A percentile compares a stretch with the other conserved stretches of the same genome.
Conservation (phyloP, 2,329 filamentous ascomycete species). For the Fusarium mangiferae region DNA sequence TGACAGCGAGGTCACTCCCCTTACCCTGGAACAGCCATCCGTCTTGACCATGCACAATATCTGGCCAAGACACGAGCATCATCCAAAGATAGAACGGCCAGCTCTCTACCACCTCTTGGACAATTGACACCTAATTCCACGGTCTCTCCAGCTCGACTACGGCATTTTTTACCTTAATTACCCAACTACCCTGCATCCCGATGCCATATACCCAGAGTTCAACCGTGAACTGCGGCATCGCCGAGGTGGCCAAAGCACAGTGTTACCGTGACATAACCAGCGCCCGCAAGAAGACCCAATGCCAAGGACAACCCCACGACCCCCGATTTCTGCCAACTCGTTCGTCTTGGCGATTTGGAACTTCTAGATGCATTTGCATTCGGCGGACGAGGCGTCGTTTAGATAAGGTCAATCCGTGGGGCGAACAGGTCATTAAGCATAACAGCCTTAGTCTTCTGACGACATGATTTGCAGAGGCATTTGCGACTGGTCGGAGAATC, state of each 20-base stretch:
- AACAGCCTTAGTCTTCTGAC: background rate
- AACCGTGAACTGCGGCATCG: background rate
- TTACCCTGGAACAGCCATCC: background rate
- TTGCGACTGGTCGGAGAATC: background rate
- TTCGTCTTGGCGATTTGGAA: background rate
- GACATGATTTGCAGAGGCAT: background rate
- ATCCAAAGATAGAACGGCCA: background rate
- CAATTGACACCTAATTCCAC: background rate
- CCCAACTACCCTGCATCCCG: no score
- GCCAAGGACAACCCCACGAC: background rate
- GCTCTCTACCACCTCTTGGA: background rate
- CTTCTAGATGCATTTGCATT: background rate
- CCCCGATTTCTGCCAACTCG: background rate
- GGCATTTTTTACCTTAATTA: no score
- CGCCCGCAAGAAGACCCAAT: conserved; percentile 17
- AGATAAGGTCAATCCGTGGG: conserved; percentile 5
- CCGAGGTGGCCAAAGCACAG: background rate
- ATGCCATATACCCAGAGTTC: background rate
- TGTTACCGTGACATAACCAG: background rate
- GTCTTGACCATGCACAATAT: background rate
- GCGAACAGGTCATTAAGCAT: background rate
- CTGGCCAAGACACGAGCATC: conserved; percentile 7
- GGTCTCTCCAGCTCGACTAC: background rate
- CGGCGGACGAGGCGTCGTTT: background rate
- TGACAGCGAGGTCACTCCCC: background rate